These are phyloP conservation scores for Kwoniella dendrophila DNA, from an alignment of 768 basidiomycete genomes.

Conservation along the genomic window DNA sequence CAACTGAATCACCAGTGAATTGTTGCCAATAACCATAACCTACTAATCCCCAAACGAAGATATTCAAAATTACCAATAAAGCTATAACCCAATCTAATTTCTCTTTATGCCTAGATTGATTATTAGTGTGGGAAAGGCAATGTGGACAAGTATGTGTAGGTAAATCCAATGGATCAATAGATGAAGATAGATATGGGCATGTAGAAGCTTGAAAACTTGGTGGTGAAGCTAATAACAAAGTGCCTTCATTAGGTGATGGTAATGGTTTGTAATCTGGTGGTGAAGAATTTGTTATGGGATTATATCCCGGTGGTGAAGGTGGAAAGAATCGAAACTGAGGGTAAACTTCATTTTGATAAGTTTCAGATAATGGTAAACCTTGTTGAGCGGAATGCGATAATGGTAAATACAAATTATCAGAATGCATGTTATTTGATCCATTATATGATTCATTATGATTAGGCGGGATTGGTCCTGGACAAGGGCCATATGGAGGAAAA, in stretches of 20 bases:
- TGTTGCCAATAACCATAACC: constrained; percentile 16
- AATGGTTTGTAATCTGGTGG: constrained; percentile 28
- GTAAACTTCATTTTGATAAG: not conserved
- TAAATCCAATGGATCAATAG: not conserved
- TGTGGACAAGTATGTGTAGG: constrained; percentile 4
- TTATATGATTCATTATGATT: not conserved
- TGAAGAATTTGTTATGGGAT: not conserved
- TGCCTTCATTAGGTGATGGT: constrained; percentile 23
- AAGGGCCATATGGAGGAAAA: constrained; percentile 14
- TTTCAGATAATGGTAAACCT: constrained; percentile 1
- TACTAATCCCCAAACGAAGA: constrained; percentile 27
- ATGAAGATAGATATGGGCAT: not conserved
- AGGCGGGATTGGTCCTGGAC: constrained; percentile 11
- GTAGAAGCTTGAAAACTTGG: constrained; percentile 20
- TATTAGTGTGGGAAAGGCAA: not conserved
- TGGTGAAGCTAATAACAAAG: constrained; percentile 37
- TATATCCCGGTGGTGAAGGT: not conserved
- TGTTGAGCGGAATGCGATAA: constrained; percentile 11
- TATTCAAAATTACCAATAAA: constrained; percentile 21
- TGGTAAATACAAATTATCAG: no score
- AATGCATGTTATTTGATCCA: not conserved
- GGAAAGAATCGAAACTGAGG: no score
- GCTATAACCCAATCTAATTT: constrained; percentile 13
- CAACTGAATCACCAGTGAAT: not conserved
- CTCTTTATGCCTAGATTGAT: not conserved